Evolutionary conservation across 352 stramenopile genomes (phyloP).

Genomic region (Pythium sp.): DNA sequence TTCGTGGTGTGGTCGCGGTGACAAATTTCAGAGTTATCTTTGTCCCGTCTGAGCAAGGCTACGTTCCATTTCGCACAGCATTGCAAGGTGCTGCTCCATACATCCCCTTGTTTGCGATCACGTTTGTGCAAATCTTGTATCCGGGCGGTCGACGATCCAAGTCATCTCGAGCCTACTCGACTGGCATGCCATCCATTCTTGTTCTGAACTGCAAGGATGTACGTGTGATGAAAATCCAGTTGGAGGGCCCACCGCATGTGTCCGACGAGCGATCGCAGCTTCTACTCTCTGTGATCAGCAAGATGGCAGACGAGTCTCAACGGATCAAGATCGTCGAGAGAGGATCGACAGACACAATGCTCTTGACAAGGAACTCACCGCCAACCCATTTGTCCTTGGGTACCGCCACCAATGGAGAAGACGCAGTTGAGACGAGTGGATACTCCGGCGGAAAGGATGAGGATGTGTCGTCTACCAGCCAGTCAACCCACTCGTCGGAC

Average conservation of each 20-base stretch:
- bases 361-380: not conserved
- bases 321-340: conserved; percentile 38
- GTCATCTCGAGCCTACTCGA: conserved; percentile 47
- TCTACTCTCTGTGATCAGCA: conserved; percentile 46
- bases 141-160: conserved; percentile 53
- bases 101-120: conserved; percentile 75
- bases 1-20: conserved; percentile 57
- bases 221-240: conserved; percentile 62
- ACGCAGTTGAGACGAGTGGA: conserved; percentile 8
- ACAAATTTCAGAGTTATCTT: conserved; percentile 85
- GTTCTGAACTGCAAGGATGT: conserved; percentile 81
- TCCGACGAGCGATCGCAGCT: conserved; percentile 52
- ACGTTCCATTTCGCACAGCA: conserved; percentile 33
- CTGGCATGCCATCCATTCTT: conserved; percentile 51
- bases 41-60: conserved; percentile 49
- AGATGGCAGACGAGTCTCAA: conserved; percentile 58
- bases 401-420: not conserved
- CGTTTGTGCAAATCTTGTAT: conserved; percentile 55
- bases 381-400: conserved; percentile 12
- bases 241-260: conserved; percentile 45
- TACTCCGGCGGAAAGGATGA: conserved; percentile 3
- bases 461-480: not conserved
- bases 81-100: conserved; percentile 52
- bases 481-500: not conserved
- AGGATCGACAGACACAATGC: not conserved